Percentiles rank a stretch among this genome's conserved stretches.
These are phyloP conservation scores for Gnaphalium uliginosum DNA, from an alignment of 129 eudicot species.

Conservation along the genomic window DNA sequence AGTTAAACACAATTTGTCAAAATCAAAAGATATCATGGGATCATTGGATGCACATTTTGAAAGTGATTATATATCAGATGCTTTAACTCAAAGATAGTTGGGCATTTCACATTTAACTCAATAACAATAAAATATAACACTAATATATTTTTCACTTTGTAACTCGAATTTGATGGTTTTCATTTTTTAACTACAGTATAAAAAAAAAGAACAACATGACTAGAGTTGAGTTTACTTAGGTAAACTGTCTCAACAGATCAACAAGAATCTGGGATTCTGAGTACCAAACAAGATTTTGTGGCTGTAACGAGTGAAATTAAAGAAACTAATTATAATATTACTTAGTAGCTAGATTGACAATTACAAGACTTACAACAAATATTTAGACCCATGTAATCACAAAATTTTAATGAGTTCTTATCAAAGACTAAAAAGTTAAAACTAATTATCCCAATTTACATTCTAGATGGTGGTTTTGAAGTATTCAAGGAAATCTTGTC, in stretches of 20 bases:
- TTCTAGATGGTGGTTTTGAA: conserved; percentile 1
- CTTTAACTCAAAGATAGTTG: background rate
- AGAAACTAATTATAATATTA: background rate
- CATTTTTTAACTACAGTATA: conserved; percentile 6
- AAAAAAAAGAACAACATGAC: background rate
- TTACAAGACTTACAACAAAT: background rate
- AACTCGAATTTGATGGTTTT: background rate
- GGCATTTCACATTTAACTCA: background rate
- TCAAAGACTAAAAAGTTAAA: background rate
- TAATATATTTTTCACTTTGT: background rate
- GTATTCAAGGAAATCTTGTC: background rate
- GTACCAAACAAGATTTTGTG: conserved; percentile 41
- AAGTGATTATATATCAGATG: conserved; percentile 2
- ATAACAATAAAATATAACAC: too few species aligned
- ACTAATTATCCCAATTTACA: background rate
- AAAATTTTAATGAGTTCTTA: too few species aligned
- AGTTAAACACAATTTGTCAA: conserved; percentile 5
- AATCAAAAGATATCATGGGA: background rate
- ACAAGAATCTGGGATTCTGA: conserved; percentile 23
- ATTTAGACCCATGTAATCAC: background rate
- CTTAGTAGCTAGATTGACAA: background rate
- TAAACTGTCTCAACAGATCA: conserved; percentile 31
- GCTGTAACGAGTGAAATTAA: conserved; percentile 15
- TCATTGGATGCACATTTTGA: background rate
- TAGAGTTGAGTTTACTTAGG: conserved; percentile 29